These are phyloP conservation scores for Amanita thiersii DNA, from an alignment of 768 basidiomycete genomes.

Conservation along the genomic window DNA sequence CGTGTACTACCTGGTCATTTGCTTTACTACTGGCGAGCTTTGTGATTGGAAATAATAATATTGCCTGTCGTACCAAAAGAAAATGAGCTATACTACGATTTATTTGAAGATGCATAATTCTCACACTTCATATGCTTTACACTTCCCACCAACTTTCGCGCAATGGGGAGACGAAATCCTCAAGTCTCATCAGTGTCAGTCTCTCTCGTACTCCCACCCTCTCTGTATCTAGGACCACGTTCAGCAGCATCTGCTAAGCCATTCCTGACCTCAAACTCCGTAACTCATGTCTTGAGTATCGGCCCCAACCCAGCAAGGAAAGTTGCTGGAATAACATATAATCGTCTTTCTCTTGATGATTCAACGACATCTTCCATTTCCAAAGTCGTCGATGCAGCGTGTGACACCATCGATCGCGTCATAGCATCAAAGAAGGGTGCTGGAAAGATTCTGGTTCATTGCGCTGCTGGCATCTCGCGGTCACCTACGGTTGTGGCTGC, in stretches of 20 bases:
- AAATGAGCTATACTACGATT: no score
- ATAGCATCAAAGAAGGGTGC: constrained; percentile 15
- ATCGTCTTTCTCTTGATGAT: constrained; percentile 30
- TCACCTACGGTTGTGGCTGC: constrained; percentile 32
- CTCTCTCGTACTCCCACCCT: constrained; percentile 18
- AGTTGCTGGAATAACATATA: constrained; percentile 26
- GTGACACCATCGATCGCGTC: constrained; percentile 21
- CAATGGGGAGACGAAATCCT: neutral
- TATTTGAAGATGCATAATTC: no score
- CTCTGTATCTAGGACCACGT: constrained; percentile 33
- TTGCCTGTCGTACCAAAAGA: no score
- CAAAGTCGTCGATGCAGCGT: constrained; percentile 18
- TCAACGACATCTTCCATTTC: constrained; percentile 20
- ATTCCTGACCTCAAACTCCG: constrained; percentile 24
- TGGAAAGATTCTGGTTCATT: constrained; percentile 34
- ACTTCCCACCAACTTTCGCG: no score
- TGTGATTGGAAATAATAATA: no score
- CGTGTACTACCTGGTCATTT: no score
- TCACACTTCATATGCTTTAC: no score
- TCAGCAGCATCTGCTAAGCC: constrained; percentile 26
- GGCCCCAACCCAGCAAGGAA: constrained; percentile 23
- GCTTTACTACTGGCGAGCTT: no score
- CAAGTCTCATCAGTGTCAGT: constrained; percentile 9
- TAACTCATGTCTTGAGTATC: constrained; percentile 34
- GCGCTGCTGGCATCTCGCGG: constrained; percentile 37